These are phyloP conservation scores for Euphorbia tirucalli DNA, from an alignment of 345 rosid genomes.

Conservation along the genomic window DNA sequence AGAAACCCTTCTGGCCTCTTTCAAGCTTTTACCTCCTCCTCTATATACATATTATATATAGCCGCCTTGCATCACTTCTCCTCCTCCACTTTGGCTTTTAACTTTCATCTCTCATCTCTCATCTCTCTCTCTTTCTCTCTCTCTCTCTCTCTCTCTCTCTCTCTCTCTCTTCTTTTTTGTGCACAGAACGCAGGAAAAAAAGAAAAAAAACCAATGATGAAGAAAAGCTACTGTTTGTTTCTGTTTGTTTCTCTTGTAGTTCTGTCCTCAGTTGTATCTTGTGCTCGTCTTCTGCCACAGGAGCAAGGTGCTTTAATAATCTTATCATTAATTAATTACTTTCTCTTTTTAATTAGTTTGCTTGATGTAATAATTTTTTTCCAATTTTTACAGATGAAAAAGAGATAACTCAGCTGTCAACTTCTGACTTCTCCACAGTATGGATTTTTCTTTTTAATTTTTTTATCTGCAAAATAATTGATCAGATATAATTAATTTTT, in stretches of 20 bases:
- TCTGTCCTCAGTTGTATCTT: slow-evolving; percentile 16
- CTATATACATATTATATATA: no score
- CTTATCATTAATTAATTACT: no score
- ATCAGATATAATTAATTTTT: neutral
- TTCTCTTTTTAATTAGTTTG: neutral
- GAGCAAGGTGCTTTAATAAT: no score
- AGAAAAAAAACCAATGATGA: slow-evolving; percentile 12
- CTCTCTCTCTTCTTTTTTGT: neutral
- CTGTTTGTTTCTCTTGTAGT: slow-evolving; percentile 20
- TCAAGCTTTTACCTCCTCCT: no score
- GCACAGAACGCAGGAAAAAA: no score
- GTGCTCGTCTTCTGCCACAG: slow-evolving; percentile 28
- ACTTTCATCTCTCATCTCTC: no score
- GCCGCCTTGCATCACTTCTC: no score
- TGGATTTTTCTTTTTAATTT: no score
- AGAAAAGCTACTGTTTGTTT: neutral
- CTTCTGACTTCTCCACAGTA: slow-evolving; percentile 27
- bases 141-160: neutral
- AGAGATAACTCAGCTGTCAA: slow-evolving; percentile 1
- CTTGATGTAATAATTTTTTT: neutral
- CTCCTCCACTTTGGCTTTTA: no score
- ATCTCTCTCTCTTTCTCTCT: no score
- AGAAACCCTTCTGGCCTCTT: no score
- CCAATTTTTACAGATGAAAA: slow-evolving; percentile 15
- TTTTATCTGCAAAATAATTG: neutral